phyloP scores from a whole-genome alignment of 306 rosid species.

The Citrullus mucosospermus region DNA sequence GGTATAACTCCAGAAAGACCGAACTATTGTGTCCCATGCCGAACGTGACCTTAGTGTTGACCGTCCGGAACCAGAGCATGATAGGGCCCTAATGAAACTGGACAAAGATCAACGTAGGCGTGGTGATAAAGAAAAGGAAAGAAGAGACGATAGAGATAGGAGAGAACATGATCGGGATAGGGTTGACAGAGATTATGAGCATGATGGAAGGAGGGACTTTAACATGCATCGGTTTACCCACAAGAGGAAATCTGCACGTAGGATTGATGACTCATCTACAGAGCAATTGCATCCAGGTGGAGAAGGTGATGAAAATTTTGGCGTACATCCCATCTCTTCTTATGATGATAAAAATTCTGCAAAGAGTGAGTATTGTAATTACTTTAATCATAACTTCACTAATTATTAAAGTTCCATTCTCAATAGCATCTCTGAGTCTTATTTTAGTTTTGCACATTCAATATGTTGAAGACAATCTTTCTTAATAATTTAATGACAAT shows the following conservation, averaged over 20 bases:
- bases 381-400: background rate
- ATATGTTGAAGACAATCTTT: background rate
- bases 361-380: conserved; percentile 49
- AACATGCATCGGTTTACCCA: conserved; percentile 44
- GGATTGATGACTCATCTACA: conserved; percentile 54
- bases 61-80: conserved; percentile 73
- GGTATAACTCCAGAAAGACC: conserved; percentile 53
- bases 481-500: background rate
- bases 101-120: conserved; percentile 82
- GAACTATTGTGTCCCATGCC: conserved; percentile 43
- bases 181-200: conserved; percentile 74
- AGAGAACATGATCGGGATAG: conserved; percentile 53
- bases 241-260: conserved; percentile 51
- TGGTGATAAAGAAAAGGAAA: conserved; percentile 75
- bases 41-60: conserved; percentile 87
- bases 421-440: background rate
- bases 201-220: conserved; percentile 52
- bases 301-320: conserved; percentile 64
- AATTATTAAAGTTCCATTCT: background rate
- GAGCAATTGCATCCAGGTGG: conserved; percentile 58
- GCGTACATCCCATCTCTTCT: conserved; percentile 47
- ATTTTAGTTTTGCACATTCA: background rate
- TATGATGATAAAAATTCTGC: conserved; percentile 57
- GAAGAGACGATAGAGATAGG: conserved; percentile 74
- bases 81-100: conserved; percentile 40